Base-by-base conservation (phyloP, 208 protist genomes). In the Crithidia mellificae region DNA sequence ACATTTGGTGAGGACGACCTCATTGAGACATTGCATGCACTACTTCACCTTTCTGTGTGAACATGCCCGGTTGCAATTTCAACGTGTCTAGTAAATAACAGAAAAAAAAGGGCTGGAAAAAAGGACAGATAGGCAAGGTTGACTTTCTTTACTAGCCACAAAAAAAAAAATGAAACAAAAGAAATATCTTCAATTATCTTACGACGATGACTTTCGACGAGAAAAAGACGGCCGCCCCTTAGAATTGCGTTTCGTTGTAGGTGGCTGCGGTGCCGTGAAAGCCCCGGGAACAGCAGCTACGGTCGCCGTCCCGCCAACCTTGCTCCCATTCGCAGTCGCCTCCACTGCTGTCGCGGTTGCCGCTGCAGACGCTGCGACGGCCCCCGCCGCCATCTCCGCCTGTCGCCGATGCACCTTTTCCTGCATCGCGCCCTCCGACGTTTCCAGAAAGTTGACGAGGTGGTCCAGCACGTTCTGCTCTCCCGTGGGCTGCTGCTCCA, bases 391-490 rank as follows among this genome's bases (percentile, higher is more conserved):
- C 14, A 32, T 44, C 61, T 67, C 61, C 14, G 59, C 43, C 47
- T 59, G 64, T 27, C 58, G 64, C 14, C 53, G 27, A 24, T 56
- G 43, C 41, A 77, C 59, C 39, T 57, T 47, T 20, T 47, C 52
- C 20, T 72, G 52, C 46, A 74, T 64, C 36, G 38, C 52, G 22
- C 61, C 51, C 52, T 74, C 68, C 4, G 69, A 72, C 14, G 54
- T 55, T 27, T 84, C 77, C 24, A 90, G 59, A 62, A 65, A 89
- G 24, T 76, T 69, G 34, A 94, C 83, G 30, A 94, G 72, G 44
- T 74, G 74, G 27, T 90, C 82, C 14, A 91, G 66, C 59, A 87
- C 77, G 22, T 73, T 78, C 4, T 50, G 58, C 68, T 86, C 73
- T 4, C 76, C 78, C 2, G 49, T 47, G 6, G 88, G 85, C 38